Evolutionary conservation across 208 protist genomes (phyloP), one percentile per base, ranked within the genome.

Genomic region (Trypanosoma congolense): DNA sequence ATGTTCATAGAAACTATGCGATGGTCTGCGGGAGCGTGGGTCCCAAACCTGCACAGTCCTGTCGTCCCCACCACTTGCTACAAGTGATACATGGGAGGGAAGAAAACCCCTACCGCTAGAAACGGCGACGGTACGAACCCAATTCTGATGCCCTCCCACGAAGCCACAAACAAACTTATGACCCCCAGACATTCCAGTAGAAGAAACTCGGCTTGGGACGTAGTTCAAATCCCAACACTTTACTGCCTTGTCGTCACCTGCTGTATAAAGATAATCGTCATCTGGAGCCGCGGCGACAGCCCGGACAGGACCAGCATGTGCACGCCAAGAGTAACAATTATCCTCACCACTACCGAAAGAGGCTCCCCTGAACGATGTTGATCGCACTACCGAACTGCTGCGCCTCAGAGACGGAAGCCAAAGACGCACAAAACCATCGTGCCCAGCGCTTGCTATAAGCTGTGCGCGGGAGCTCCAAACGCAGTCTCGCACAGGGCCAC

Each of bases 51-150:
- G 62, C 36, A 94, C 75, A 10, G 58, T 62, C 9, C 70, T 50
- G 65, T 97, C 92, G 43, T 96, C 90, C 6, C 79, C 77, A 18
- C 88, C 92, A 47, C 79, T 91, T 31, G 83, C 87, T 4, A 93
- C 56, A 9, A 85, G 51, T n/a, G 47, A 19, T 19, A 61, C 36
- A 28, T 45, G 63, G 71, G 79, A 61, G 67, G 69, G 19, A 41
- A 73, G 50, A 62, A 74, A 24, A 16, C 42, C 43, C 14, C 21
- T 38, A 41, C 42, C 59, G 28, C 80, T 64, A 4, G 72, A 77
- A 26, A 92, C 78, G 22, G 79, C 71, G 1, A 87, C 36, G 8
- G 73, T 66, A 22, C 87, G 76, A 4, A 96, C 73, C 80, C 87
- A 93, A 61, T 87, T 93, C 25, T 82, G 87, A 76, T 96, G 92